These are phyloP conservation scores for Leccinum barrowsii DNA, from an alignment of 768 basidiomycete genomes.

Conservation along the genomic window DNA sequence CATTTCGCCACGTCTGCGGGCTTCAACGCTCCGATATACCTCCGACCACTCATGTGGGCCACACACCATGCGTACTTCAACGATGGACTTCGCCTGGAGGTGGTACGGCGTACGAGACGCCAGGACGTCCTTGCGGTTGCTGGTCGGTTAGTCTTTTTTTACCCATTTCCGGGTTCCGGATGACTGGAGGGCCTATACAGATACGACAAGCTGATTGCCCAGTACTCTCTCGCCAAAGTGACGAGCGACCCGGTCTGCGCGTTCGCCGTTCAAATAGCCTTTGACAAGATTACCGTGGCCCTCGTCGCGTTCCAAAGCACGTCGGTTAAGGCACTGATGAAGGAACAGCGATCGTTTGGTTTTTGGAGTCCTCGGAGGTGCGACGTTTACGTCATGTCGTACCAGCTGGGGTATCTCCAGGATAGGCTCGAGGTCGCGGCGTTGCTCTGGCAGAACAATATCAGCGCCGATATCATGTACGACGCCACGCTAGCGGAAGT, in stretches of 20 bases:
- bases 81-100: conserved; percentile 73
- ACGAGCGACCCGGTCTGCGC: conserved; percentile 58
- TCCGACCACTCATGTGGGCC: conserved; percentile 74
- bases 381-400: conserved; percentile 83
- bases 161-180: neutral
- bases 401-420: conserved; percentile 67
- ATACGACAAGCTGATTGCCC: conserved; percentile 67
- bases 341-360: conserved; percentile 79
- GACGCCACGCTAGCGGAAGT: conserved; percentile 62
- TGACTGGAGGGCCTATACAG: conserved; percentile 33
- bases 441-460: conserved; percentile 75
- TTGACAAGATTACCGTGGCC: conserved; percentile 72
- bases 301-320: conserved; percentile 66
- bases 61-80: conserved; percentile 63
- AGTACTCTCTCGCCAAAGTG: conserved; percentile 54
- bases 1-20: conserved; percentile 59
- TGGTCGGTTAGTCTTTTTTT: conserved; percentile 52
- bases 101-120: conserved; percentile 62
- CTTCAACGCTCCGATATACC: conserved; percentile 56
- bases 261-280: conserved; percentile 69
- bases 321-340: conserved; percentile 65
- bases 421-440: conserved; percentile 77
- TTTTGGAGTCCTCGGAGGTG: conserved; percentile 89
- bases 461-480: conserved; percentile 87
- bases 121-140: conserved; percentile 76